Conservation (phyloP, 257 asterid genomes). For the Penstemon newberryi region DNA sequence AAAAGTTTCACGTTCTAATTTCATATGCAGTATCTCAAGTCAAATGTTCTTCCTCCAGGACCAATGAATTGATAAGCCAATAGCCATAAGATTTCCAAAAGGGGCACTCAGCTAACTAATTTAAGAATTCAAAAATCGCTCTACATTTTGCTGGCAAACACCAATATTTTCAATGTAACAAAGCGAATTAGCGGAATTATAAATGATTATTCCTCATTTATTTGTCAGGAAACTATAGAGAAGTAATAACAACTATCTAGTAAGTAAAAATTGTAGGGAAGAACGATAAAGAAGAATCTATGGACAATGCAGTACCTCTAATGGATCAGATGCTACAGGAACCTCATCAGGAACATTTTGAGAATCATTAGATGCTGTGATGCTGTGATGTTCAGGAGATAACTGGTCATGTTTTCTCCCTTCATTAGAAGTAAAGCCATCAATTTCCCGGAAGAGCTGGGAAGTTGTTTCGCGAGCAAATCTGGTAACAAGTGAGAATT, state of each 20-base stretch:
- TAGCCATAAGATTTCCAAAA: neutral
- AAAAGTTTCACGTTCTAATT: too few relatives aligned
- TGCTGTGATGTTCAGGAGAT: constrained; percentile 27
- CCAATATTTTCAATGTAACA: neutral
- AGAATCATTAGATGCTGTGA: constrained; percentile 37
- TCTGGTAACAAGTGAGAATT: constrained; percentile 92
- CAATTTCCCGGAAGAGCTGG: constrained; percentile 85
- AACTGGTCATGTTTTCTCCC: constrained; percentile 52
- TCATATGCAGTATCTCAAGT: too few relatives aligned
- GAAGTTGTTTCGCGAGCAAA: constrained; percentile 99
- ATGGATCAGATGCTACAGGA: constrained; percentile 67
- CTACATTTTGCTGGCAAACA: neutral
- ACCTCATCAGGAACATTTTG: constrained; percentile 42
- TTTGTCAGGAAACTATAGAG: constrained; percentile 11
- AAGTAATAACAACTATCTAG: constrained; percentile 8
- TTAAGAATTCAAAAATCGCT: constrained; percentile 1
- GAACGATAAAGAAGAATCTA: constrained; percentile 7
- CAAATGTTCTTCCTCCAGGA: too few relatives aligned
- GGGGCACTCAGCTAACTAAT: too few relatives aligned
- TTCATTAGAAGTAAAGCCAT: constrained; percentile 58
- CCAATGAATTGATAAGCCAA: too few relatives aligned
- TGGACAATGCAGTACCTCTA: constrained; percentile 56
- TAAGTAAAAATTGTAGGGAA: constrained; percentile 12
- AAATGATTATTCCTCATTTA: neutral
- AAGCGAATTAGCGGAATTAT: neutral